A percentile compares a stretch with the other conserved stretches of the same genome.
Evolutionary conservation across 106 monocot species (phyloP).

Genomic region (Phalaenopsis equestris): DNA sequence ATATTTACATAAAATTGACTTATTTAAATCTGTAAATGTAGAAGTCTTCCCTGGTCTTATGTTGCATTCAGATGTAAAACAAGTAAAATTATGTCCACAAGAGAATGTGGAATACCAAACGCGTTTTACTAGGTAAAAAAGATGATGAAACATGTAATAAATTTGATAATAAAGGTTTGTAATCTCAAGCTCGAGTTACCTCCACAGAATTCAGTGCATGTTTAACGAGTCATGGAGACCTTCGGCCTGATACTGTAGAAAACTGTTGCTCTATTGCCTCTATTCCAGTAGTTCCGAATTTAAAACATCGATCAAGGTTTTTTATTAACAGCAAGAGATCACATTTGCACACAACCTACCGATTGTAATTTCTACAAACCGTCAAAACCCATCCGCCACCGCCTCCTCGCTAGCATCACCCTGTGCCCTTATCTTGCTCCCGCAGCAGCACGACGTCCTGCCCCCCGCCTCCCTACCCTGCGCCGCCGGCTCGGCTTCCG

Average conservation of each 20-base stretch:
- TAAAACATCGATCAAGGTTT: too few species aligned
- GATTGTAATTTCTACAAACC: not conserved
- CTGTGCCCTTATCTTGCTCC: conserved; percentile 22
- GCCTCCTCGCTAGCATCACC: not conserved
- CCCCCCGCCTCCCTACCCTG: conserved; percentile 13
- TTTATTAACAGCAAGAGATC: too few species aligned
- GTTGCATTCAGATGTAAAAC: not conserved
- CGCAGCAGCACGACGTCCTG: conserved; percentile 9
- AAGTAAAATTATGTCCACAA: not conserved
- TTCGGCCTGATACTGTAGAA: conserved; percentile 25
- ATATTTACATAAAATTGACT: too few species aligned
- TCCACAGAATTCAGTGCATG: conserved; percentile 27
- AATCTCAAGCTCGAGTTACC: not conserved
- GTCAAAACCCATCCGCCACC: not conserved
- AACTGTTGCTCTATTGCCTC: conserved; percentile 54
- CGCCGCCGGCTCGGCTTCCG: conserved; percentile 3
- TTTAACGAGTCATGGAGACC: conserved; percentile 28
- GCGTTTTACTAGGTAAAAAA: not conserved
- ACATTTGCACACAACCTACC: too few species aligned
- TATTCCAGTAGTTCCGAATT: not conserved
- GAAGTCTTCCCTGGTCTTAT: not conserved
- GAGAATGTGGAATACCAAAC: not conserved
- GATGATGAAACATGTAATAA: too few species aligned
- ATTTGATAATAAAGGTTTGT: not conserved
- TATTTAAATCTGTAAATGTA: not conserved